A percentile compares a stretch with the other conserved stretches of the same genome.
These are phyloP conservation scores for Blastocystis hominis DNA, from an alignment of 352 stramenopile genomes.

Conservation along the genomic window DNA sequence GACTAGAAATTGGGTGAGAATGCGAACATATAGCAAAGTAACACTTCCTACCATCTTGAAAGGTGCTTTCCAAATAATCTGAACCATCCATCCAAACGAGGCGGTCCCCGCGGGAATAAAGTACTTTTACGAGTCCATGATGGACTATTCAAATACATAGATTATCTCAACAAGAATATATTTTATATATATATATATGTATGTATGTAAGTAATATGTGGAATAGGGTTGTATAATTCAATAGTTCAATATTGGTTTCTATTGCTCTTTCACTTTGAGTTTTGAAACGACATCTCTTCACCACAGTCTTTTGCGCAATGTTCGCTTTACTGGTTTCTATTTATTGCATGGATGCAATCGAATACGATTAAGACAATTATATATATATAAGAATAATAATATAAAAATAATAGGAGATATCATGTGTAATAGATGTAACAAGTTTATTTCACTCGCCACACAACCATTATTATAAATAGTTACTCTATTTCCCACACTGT, in stretches of 20 bases:
- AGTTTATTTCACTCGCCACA: too few species aligned
- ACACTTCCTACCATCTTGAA: slow-evolving; percentile 43
- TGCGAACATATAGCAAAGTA: neutral
- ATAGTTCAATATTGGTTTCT: neutral
- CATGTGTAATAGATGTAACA: too few species aligned
- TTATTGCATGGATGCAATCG: too few species aligned
- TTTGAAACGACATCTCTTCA: neutral
- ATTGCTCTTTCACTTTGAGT: neutral
- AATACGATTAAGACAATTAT: too few species aligned
- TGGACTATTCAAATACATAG: too few species aligned
- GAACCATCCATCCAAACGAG: neutral
- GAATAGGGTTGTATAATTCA: neutral
- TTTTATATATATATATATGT: too few species aligned
- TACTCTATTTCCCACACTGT: too few species aligned
- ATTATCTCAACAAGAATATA: neutral
- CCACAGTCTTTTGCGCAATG: neutral
- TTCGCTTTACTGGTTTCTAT: too few species aligned
- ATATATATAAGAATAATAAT: too few species aligned
- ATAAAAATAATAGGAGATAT: too few species aligned
- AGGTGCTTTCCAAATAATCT: slow-evolving; percentile 40
- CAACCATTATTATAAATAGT: too few species aligned
- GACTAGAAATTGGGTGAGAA: slow-evolving; percentile 1
- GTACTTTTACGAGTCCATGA: neutral
- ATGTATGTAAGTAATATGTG: neutral
- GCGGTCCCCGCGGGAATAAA: neutral